A percentile compares a stretch with the other conserved stretches of the same genome.
Conservation (phyloP, 2,329 filamentous ascomycete species). For the Leptosphaerulina australis region DNA sequence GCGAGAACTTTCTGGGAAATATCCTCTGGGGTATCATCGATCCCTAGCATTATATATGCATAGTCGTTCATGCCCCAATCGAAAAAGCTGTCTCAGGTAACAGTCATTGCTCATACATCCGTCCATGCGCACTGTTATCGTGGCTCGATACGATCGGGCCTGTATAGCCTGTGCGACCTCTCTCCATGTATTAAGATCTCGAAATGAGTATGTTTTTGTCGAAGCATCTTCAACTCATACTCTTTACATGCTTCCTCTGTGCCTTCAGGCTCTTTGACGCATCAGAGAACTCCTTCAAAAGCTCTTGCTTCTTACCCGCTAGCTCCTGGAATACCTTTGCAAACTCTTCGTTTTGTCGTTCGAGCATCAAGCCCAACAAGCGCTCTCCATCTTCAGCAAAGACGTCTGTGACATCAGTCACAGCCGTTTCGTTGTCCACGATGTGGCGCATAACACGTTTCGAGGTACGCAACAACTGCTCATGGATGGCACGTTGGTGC, state of each 20-base stretch:
- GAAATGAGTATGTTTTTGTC: not conserved
- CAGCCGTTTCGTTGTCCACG: conserved; percentile 54
- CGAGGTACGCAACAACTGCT: conserved; percentile 49
- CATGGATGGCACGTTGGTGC: conserved; percentile 49
- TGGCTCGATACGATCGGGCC: too few species aligned
- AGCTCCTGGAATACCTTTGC: conserved; percentile 31
- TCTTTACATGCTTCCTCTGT: conserved; percentile 15
- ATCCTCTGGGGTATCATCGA: too few species aligned
- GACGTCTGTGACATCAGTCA: conserved; percentile 52
- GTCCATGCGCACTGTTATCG: too few species aligned
- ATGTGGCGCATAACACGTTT: conserved; percentile 55
- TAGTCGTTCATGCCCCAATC: too few species aligned
- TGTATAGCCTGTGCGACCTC: too few species aligned
- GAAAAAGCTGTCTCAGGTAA: too few species aligned
- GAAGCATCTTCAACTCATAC: not conserved
- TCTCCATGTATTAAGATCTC: too few species aligned
- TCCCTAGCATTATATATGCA: too few species aligned
- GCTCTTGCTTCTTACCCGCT: conserved; percentile 29
- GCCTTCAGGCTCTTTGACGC: conserved; percentile 16
- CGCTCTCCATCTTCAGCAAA: conserved; percentile 53
- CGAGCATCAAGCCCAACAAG: conserved; percentile 52
- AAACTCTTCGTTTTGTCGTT: conserved; percentile 50
- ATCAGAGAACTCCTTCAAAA: conserved; percentile 27
- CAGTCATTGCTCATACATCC: too few species aligned
- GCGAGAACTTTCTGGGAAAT: too few species aligned